phyloP scores from a whole-genome alignment of 2,329 filamentous ascomycete species.

The Epichloe elymi region DNA sequence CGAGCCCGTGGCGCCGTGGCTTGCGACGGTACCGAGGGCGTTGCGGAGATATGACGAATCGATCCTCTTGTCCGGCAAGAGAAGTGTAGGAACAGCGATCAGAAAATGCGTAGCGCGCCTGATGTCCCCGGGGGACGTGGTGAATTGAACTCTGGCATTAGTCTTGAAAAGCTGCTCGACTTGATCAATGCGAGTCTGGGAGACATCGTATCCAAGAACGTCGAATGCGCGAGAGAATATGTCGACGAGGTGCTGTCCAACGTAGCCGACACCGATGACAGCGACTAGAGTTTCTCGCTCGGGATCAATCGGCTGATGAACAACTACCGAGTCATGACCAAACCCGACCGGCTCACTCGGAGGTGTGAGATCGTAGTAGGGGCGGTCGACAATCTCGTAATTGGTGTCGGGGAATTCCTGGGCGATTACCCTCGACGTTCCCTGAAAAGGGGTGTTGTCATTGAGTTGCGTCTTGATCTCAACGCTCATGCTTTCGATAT shows the following conservation, averaged over 20 bases:
- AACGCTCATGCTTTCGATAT: not conserved
- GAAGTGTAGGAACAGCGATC: conserved; percentile 39
- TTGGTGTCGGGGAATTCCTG: not conserved
- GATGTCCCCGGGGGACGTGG: conserved; percentile 26
- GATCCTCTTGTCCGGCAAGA: conserved; percentile 31
- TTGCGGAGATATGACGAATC: conserved; percentile 32
- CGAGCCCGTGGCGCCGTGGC: conserved; percentile 28
- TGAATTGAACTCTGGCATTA: conserved; percentile 22
- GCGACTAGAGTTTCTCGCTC: conserved; percentile 25
- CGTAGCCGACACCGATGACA: conserved; percentile 39
- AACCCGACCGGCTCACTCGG: conserved; percentile 18
- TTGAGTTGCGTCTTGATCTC: not conserved
- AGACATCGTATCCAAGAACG: conserved; percentile 37
- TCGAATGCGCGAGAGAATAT: conserved; percentile 27
- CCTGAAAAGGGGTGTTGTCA: not conserved
- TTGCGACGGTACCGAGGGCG: conserved; percentile 28
- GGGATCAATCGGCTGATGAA: conserved; percentile 3
- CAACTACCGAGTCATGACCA: conserved; percentile 8
- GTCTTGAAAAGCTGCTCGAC: conserved; percentile 17
- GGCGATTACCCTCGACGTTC: not conserved
- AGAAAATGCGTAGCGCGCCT: conserved; percentile 35
- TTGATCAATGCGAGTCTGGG: conserved; percentile 22
- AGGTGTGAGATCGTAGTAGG: conserved; percentile 23
- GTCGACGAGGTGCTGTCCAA: conserved; percentile 34
- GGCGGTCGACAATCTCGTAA: conserved; percentile 9